phyloP scores from a whole-genome alignment of 1,284 basidiomycete genomes.

The Cryptococcus neoformans region DNA sequence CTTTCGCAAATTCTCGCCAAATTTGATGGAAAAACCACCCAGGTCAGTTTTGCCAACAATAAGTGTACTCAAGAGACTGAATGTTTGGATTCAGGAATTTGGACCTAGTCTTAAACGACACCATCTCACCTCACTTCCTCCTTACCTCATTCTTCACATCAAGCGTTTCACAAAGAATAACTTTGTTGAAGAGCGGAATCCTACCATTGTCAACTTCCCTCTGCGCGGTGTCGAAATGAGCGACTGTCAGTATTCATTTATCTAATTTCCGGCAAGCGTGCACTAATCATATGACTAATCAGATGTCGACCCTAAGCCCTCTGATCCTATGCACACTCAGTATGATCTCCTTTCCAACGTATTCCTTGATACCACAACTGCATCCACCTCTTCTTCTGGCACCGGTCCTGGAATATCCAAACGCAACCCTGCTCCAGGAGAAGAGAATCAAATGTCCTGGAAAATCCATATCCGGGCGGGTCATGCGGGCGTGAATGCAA shows the following conservation, averaged over 20 bases:
- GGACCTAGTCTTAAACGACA: constrained; percentile 81
- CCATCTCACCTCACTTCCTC: constrained; percentile 83
- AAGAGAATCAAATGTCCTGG: constrained; percentile 57
- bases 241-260: constrained; percentile 64
- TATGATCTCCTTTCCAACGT: constrained; percentile 98
- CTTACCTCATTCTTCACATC: constrained; percentile 90
- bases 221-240: constrained; percentile 85
- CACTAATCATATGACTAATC: constrained; percentile 7
- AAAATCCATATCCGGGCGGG: constrained; percentile 78
- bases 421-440: constrained; percentile 19
- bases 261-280: constrained; percentile 7
- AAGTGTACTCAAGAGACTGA: not conserved
- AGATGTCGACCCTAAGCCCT: constrained; percentile 72
- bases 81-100: constrained; percentile 60
- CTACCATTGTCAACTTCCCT: constrained; percentile 97
- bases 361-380: constrained; percentile 82
- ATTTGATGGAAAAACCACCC: constrained; percentile 87
- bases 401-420: constrained; percentile 28
- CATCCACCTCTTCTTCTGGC: constrained; percentile 68
- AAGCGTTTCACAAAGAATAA: constrained; percentile 98
- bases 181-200: constrained; percentile 98
- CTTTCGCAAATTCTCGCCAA: constrained; percentile 90
- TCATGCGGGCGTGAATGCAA: constrained; percentile 31
- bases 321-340: constrained; percentile 58
- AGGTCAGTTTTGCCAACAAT: constrained; percentile 54